Evolutionary conservation across 2,329 filamentous ascomycete species (phyloP), one percentile per base, ranked within the genome.

Genomic region (Trichoderma lentiforme): DNA sequence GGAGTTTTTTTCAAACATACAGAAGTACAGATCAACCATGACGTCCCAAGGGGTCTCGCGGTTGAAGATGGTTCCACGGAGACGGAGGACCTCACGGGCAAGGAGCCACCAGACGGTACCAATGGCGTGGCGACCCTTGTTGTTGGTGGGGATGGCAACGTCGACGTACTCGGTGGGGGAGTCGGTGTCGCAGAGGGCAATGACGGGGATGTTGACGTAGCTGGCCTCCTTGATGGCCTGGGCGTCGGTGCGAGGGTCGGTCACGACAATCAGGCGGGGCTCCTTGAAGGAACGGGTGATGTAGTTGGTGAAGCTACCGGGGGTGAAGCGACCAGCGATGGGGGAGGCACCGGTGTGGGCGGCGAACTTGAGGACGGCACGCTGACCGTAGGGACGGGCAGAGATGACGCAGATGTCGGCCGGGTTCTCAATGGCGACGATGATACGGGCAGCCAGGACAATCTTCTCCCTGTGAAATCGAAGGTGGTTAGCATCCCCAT

Each of bases 271-370:
- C 83, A 99, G 90, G 86, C 97, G 97, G 83, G 96, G 96, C 90
- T 99, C 96, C 92, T 98, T 98, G 94, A 99, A 99, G 77, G 96
- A 98, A 83, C 96, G 95, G 86, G 97, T 99, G 92, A 99, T 99
- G 93, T 99, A 99, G 92, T 99, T 99, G 90, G 96, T 99, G 92
- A 99, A 99, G 87, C 95, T 97, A 93, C 96, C 96, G 84, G 96
- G 96, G 83, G 96, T 99, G 93, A 99, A 99, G 85, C 96, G 96
- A 88, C 96, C 96, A 82, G 96, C 97, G 83, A 99, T 99, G 85
- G 96, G 93, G 82, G 94, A 93, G 82, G 97, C 95, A 84, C 96
- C 96, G 78, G 96, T 99, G 92, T 99, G 96, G 77, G 94, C 89
- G 82, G 96, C 96, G 89, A 99, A 99, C 92, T 99, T 99, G 85